These are phyloP conservation scores for Lasiosphaeriaceae sp. DNA, from an alignment of 495 filamentous ascomycete species.

Conservation along the genomic window DNA sequence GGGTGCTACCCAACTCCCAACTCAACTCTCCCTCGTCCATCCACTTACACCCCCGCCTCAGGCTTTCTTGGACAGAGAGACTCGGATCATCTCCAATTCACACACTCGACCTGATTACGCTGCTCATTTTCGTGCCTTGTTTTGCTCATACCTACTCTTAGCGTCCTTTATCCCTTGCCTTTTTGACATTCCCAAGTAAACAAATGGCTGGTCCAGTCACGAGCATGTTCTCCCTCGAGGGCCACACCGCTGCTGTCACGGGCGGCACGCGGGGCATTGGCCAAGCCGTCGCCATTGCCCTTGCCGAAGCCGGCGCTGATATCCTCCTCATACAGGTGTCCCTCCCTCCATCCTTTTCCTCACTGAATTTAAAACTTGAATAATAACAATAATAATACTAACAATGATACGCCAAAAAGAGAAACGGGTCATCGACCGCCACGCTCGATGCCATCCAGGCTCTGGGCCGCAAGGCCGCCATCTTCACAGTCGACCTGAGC, in stretches of 20 bases:
- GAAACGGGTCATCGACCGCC: constrained; percentile 59
- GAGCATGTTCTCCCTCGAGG: constrained; percentile 51
- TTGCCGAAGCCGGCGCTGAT: constrained; percentile 83
- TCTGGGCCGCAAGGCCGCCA: constrained; percentile 62
- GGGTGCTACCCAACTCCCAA: too few species aligned
- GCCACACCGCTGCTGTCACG: constrained; percentile 78
- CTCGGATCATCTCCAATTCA: too few species aligned
- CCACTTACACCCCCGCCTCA: too few species aligned
- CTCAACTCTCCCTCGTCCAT: too few species aligned
- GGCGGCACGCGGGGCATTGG: constrained; percentile 89
- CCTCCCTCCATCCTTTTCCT: neutral
- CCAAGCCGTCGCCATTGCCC: constrained; percentile 72
- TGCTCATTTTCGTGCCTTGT: too few species aligned
- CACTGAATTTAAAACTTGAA: neutral
- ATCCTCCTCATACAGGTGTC: constrained; percentile 65
- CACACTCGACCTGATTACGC: too few species aligned
- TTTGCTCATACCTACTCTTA: too few species aligned
- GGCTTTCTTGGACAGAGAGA: too few species aligned
- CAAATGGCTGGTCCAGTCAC: constrained; percentile 12
- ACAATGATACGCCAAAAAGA: constrained; percentile 34
- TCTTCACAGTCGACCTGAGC: constrained; percentile 74
- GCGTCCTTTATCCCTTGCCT: too few species aligned
- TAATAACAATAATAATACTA: neutral
- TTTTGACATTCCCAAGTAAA: neutral
- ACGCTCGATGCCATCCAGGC: constrained; percentile 60